phyloP scores from a whole-genome alignment of 208 protist genomes.

The Leishmania braziliensis region DNA sequence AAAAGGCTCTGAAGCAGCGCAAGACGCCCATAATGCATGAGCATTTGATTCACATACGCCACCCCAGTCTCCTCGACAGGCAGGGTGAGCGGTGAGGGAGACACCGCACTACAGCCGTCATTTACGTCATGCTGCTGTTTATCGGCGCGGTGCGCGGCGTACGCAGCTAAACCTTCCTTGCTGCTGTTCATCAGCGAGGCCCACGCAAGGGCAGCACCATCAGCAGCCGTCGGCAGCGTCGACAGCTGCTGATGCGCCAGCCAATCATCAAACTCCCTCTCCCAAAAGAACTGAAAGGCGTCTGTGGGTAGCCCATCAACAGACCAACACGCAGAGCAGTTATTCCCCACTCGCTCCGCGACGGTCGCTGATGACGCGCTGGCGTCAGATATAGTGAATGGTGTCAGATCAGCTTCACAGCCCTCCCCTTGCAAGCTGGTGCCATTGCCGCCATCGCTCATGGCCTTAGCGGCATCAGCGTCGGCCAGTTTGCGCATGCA shows the following conservation, averaged over 20 bases:
- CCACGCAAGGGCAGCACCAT: background rate
- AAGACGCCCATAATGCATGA: conserved; percentile 4
- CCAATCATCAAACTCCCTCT: conserved; percentile 16
- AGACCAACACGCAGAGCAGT: conserved; percentile 4
- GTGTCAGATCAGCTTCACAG: background rate
- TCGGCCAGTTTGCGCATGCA: background rate
- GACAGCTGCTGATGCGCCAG: background rate
- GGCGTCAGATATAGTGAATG: background rate
- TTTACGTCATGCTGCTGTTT: background rate
- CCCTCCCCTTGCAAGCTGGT: background rate
- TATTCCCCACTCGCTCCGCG: background rate
- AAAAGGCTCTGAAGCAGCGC: background rate
- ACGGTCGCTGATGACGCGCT: background rate
- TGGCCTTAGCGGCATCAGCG: background rate
- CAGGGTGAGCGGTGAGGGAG: background rate
- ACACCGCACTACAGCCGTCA: background rate
- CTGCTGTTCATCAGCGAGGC: background rate
- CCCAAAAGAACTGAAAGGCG: conserved; percentile 24
- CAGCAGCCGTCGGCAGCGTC: background rate
- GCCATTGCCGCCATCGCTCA: background rate
- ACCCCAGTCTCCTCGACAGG: background rate
- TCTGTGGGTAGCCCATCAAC: conserved; percentile 11
- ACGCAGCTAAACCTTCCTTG: background rate
- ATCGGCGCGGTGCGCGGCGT: background rate
- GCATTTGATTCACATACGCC: conserved; percentile 15